Base-by-base conservation (phyloP, 2,329 filamentous ascomycete species). In the Cladosporium velox region DNA sequence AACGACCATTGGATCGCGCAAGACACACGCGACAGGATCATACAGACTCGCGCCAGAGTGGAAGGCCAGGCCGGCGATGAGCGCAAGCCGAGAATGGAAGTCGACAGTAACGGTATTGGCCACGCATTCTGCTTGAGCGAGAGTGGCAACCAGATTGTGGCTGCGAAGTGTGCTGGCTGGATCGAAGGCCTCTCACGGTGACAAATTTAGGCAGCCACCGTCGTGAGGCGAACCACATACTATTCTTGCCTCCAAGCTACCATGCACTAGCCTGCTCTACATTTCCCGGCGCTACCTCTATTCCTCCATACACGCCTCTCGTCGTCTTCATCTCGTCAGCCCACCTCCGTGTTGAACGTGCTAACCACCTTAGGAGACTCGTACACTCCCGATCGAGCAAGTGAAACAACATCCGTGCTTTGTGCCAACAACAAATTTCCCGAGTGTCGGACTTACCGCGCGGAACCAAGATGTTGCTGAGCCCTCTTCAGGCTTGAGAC, bases 1-100 rank as follows among this genome's bases (percentile, higher is more conserved):
- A 77, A 84, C 58, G 87, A 89, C 72, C 85, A 87, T 71, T 89
- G 87, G 87, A 84, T 89, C 30, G 85, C 86, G 1, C 80, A 86
- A 68, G 77, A 79, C 70, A 87, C 86, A 34, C 78, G 86, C 41
- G 84, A 88, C 70, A 81, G 82, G 49, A 77, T 89, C 44, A 83
- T 88, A 57, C 75, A 74, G 47, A 70, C 78, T 12, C 75, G 83
- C 51, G 82, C 80, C 6, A 60, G 63, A 21, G 68, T 68, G 44
- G 66, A 67, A 41, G 62, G 65, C 59, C 67, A 64, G 41, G 69
- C 59, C 7, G 67, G 67, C 8, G 69, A 73, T 66, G 70, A 72
- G 30, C 71, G 72, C 3, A 76, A 75, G 30, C 83, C 84, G 3
- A 77, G 74, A 21, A 87, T 88, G 83, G 75, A 84, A 65, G 78